Evolutionary conservation across 1,284 basidiomycete genomes (phyloP).

Genomic region (Pseudozyma sp.): DNA sequence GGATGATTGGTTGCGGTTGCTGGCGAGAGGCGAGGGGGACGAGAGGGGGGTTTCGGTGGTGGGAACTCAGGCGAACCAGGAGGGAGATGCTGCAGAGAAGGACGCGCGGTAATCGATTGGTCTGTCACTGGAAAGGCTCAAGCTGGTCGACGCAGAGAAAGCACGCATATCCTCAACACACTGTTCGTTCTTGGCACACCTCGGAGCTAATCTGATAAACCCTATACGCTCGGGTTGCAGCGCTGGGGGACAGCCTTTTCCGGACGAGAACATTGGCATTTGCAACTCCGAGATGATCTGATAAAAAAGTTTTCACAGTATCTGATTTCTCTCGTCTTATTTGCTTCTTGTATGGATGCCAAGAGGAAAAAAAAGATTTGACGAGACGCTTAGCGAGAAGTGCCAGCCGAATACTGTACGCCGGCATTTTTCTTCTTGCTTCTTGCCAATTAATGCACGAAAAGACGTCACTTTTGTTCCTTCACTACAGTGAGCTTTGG

Average conservation of each 20-base stretch:
- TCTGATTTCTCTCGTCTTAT: conserved; percentile 2
- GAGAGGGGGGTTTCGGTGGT: conserved; percentile 9
- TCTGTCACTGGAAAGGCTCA: too few relatives aligned
- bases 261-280: background rate
- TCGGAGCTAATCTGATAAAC: too few relatives aligned
- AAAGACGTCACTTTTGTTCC: too few relatives aligned
- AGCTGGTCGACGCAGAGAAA: too few relatives aligned
- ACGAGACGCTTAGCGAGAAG: too few relatives aligned
- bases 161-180: too few relatives aligned
- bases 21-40: conserved; percentile 24
- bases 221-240: too few relatives aligned
- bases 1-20: conserved; percentile 65
- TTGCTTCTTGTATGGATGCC: background rate
- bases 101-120: background rate
- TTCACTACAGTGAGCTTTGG: too few relatives aligned
- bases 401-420: too few relatives aligned
- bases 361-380: background rate
- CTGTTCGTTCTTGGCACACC: too few relatives aligned
- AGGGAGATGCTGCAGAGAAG: background rate
- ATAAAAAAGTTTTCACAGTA: conserved; percentile 5
- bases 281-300: conserved; percentile 14
- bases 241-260: background rate
- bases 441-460: too few relatives aligned
- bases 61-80: background rate
- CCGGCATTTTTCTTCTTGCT: too few relatives aligned